phyloP scores from a whole-genome alignment of 768 basidiomycete genomes.

The Hebeloma cylindrosporum region DNA sequence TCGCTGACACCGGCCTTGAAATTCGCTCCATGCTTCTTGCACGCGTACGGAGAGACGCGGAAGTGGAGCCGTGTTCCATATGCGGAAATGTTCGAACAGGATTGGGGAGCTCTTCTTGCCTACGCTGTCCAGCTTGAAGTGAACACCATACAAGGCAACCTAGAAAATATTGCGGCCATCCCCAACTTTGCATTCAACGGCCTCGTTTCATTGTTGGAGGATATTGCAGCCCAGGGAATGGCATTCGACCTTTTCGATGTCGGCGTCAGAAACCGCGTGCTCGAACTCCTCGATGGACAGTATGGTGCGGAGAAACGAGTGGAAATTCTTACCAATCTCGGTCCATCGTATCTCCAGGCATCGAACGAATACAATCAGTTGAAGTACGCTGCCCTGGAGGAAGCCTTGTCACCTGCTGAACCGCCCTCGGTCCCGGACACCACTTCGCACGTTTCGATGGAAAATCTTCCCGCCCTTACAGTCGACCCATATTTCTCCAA shows the following conservation, averaged over 20 bases:
- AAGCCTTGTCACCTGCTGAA: conserved; percentile 17
- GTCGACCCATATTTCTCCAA: conserved; percentile 14
- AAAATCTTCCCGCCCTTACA: conserved; percentile 9
- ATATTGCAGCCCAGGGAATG: conserved; percentile 35
- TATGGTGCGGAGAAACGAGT: conserved; percentile 26
- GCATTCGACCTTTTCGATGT: conserved; percentile 29
- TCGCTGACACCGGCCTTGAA: conserved; percentile 32
- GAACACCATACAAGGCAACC: conserved; percentile 27
- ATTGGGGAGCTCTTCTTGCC: conserved; percentile 49
- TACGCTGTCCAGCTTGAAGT: conserved; percentile 39
- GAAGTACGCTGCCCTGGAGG: conserved; percentile 20
- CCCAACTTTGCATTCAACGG: conserved; percentile 37
- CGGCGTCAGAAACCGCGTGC: conserved; percentile 24
- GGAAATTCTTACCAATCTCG: conserved; percentile 29
- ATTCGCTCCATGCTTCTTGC: conserved; percentile 41
- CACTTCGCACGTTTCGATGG: conserved; percentile 6
- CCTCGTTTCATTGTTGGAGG: conserved; percentile 40
- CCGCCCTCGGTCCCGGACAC: conserved; percentile 7
- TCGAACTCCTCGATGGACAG: conserved; percentile 26
- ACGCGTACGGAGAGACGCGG: conserved; percentile 44
- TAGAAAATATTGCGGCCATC: conserved; percentile 17
- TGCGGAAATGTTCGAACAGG: conserved; percentile 33
- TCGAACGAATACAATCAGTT: conserved; percentile 22
- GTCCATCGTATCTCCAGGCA: conserved; percentile 30
- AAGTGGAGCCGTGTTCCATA: conserved; percentile 23